Base-by-base conservation (phyloP, 768 basidiomycete genomes). In the Amylocystis lapponica region DNA sequence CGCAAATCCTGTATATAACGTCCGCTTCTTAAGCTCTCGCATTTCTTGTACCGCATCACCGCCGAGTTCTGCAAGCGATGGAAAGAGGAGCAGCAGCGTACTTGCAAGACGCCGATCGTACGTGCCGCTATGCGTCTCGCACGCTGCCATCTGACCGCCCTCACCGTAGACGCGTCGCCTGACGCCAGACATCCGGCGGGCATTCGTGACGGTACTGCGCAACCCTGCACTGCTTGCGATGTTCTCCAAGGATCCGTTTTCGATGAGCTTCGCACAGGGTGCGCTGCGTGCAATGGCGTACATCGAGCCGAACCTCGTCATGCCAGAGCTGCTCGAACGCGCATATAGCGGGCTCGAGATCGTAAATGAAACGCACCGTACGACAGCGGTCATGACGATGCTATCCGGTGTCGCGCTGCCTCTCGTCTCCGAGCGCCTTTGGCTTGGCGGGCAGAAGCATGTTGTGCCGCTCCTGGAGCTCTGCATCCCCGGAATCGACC, bases 281-380 rank as follows among this genome's bases (percentile, higher is more conserved):
- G 77, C 89, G 5, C 70, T 98, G 40, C 84, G 85, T 47, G 73
- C 75, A 22, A 69, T 97, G 66, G 81, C 87, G 1, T 67, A 85
- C 43, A 70, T 91, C 6, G 92, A 96, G 55, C 90, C 95, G 0
- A 69, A 73, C 14, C 66, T 95, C 26, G 75, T 97, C 53, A 86
- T 98, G 81, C 93, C 93, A 3, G 83, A 91, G 31, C 69, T 97
- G 11, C 72, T 98, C 19, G 94, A 96, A 55, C 79, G 93, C 23
- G 90, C 91, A 1, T 92, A 95, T 49, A 76, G 86, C 27, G 92
- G 92, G 0, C 68, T 98, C n/a, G 92, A 96, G 59, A 82, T 84
- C 10, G 77, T 97, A 14, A 93, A 94, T 50, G 94, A 97, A 71
- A 98, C 95, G 0, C 91, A 96, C 60, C 71, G 94, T 30, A 96